Evolutionary conservation across 495 filamentous ascomycete species (phyloP), one percentile per base, ranked within the genome.

Genomic region (Rostrohypoxylon terebratum): DNA sequence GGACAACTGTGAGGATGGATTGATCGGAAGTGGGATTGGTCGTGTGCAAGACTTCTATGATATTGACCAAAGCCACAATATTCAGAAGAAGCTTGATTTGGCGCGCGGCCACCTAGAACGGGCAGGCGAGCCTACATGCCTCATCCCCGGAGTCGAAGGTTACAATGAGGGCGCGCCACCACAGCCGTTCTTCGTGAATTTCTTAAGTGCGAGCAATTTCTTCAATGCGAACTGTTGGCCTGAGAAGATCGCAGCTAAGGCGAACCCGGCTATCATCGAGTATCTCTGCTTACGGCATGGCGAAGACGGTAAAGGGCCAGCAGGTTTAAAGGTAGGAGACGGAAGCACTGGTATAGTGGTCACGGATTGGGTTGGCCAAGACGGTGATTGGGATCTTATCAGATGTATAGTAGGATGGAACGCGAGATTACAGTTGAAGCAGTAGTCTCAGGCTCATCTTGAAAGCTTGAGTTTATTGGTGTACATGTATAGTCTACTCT

Each of bases 21-120:
- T 81, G 10, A 91, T 91, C 48, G 88, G 90, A 10, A 90, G 89
- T 75, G 94, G 91, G 4, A 85, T 90, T 70, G 87, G 97, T 28
- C 90, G 93, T 60, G 90, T 99, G 40, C 96, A 99, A 82, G 96
- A 99, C 79, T 98, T 94, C 78, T 98, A 95, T 84, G 95, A 97
- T 75, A 90, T 99, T 16, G 79, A 90, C 42, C 88, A 94, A 75
- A 88, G 86, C 6, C 80, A 86, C 64, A 92, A 91, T 66, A 94
- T 99, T 63, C 84, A 89, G 53, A 88, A 89, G 78, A 99, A 99
- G 85, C 90, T 97, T 59, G 75, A 83, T 47, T 89, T 90, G 69
- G 89, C 90, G 42, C 87, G 83, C 51, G 89, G 90, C 21, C 93
- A 97, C 68, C 87, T 97, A 28, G 87, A 89, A 76, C 88, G 94